Percentiles rank a stretch among this genome's conserved stretches.
These are phyloP conservation scores for Aspergillus terreus DNA, from an alignment of 2,329 filamentous ascomycete species.

Conservation along the genomic window DNA sequence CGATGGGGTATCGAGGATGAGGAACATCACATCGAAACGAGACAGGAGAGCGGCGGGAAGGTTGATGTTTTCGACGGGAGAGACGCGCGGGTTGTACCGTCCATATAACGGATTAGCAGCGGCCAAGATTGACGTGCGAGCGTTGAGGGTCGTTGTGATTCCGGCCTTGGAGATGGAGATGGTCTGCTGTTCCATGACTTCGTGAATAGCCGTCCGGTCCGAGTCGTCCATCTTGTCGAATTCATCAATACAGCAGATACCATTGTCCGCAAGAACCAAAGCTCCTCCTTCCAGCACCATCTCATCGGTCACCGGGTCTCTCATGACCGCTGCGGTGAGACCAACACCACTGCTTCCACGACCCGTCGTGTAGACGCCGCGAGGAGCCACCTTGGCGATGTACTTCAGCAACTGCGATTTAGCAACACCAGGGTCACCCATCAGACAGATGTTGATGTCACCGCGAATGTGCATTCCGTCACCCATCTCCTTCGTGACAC, in stretches of 20 bases:
- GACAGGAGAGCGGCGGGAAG: conserved; percentile 94
- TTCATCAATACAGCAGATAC: conserved; percentile 80
- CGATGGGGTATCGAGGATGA: conserved; percentile 90
- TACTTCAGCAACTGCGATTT: conserved; percentile 98
- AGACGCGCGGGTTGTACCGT: conserved; percentile 95
- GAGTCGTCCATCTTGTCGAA: conserved; percentile 83
- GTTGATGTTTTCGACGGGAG: conserved; percentile 98
- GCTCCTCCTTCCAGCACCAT: conserved; percentile 78
- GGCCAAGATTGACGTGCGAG: conserved; percentile 89
- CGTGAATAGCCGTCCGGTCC: conserved; percentile 76
- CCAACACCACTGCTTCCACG: conserved; percentile 78
- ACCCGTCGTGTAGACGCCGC: conserved; percentile 80
- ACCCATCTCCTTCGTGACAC: conserved; percentile 93
- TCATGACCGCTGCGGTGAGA: conserved; percentile 76
- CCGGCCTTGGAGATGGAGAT: conserved; percentile 85
- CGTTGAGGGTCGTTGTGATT: conserved; percentile 95
- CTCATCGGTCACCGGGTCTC: conserved; percentile 75
- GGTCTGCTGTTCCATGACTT: conserved; percentile 86
- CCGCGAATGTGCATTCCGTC: conserved; percentile 99
- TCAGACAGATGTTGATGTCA: conserved; percentile 97
- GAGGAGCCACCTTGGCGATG: conserved; percentile 94
- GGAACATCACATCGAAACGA: conserved; percentile 94
- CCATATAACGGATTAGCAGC: conserved; percentile 97
- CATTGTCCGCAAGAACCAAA: conserved; percentile 73
- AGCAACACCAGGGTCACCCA: conserved; percentile 99